Conservation (phyloP, 805 yeast species). For the Cyberlindnera euphorbiae region DNA sequence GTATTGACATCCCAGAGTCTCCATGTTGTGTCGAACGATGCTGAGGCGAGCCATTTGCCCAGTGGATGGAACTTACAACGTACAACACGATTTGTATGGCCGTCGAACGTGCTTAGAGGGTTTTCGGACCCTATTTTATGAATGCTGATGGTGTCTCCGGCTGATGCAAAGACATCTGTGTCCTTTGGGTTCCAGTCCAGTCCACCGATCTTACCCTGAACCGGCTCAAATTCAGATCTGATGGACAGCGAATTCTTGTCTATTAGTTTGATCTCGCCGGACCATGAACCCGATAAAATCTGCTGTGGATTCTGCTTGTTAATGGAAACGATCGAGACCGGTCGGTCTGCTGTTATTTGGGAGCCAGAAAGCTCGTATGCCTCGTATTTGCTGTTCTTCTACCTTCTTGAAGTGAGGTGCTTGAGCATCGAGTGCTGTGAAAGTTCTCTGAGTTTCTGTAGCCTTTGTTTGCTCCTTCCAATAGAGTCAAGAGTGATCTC, state of each 20-base stretch:
- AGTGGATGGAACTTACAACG: constrained; percentile 62
- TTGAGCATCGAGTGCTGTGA: constrained; percentile 35
- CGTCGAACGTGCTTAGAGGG: constrained; percentile 27
- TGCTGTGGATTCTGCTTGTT: constrained; percentile 31
- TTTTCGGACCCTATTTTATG: constrained; percentile 11
- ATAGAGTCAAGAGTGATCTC: constrained; percentile 50
- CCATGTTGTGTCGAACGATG: constrained; percentile 88
- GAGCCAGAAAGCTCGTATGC: constrained; percentile 52
- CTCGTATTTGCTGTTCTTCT: constrained; percentile 30
- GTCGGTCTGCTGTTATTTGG: constrained; percentile 64
- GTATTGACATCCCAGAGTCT: constrained; percentile 71
- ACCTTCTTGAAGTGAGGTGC: constrained; percentile 44
- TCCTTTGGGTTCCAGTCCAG: constrained; percentile 53
- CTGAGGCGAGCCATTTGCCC: constrained; percentile 51
- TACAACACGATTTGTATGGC: constrained; percentile 54
- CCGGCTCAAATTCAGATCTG: constrained; percentile 16
- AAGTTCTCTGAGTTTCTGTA: constrained; percentile 29
- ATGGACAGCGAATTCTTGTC: constrained; percentile 33
- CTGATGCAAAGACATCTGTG: constrained; percentile 24
- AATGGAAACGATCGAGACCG: constrained; percentile 55
- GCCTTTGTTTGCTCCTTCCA: constrained; percentile 37
- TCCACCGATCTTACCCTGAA: constrained; percentile 65
- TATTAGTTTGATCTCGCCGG: constrained; percentile 60
- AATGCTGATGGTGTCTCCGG: constrained; percentile 10
- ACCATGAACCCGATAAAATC: constrained; percentile 79